Base-by-base conservation (phyloP, 176 grass and related monocot genomes). In the Juncus effusus region DNA sequence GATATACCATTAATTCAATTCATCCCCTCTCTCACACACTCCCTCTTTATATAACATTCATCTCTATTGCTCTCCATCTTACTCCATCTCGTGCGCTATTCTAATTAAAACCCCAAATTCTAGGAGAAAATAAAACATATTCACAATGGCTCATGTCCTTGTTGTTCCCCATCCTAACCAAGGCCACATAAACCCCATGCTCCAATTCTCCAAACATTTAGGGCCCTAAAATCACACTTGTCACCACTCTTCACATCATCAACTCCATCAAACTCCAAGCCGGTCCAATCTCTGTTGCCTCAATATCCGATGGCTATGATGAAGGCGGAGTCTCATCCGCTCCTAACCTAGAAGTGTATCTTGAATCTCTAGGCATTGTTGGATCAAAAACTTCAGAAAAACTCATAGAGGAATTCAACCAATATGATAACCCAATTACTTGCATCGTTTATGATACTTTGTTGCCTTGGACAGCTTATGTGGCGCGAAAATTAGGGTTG, bases 141-240 rank as follows among this genome's bases (percentile, higher is more conserved):
- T 28, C 19, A 19, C 57, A 49, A 74, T 55, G 73, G 74, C 78
- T 38, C 75, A 85, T 38, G 81, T 93, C 56, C 66, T 93, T 4
- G 78, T 88, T 36, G 44, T 88, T 60, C 84, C 89, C 10, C 79
- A 60, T 75, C 89, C 84, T 2, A 53, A 11, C n/a, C 89, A 93
- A 47, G 81, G 89, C 5, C 89, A 88, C 78, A 84, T 88, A 38
- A 88, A 85, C 78, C 89, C 89, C 2, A 82, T 93, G 84, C 56
- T 88, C 7, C 78, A 85, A 50, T 82, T 88, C 36, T 80, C 84
- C 13, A 88, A 80, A 67, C 12, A 55, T 11, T 63, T 88, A 39
- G 81, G 84, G 76, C n/a, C 65, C 79, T 37, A 56, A 7, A 45
- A 52, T 70, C 45, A 82, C 84, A 63, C 15, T 93, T 3, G 63